A percentile compares a stretch with the other conserved stretches of the same genome.
Evolutionary conservation across 2,329 filamentous ascomycete species (phyloP).

Genomic region (Pseudovirgaria hyperparasitica): DNA sequence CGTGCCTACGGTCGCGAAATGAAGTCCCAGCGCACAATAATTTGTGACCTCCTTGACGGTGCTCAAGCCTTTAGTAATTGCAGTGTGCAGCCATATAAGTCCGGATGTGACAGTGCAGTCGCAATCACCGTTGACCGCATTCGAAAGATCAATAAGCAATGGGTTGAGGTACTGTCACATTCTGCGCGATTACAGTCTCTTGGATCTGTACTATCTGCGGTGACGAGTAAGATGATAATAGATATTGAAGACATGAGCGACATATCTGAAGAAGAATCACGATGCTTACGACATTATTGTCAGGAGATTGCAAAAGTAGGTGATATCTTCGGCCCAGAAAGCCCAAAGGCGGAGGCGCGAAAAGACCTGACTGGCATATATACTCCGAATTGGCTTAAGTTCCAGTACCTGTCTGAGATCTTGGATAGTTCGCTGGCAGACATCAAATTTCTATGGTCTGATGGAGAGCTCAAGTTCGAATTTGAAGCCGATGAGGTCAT

Average conservation of each 20-base stretch:
- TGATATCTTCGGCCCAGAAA: conserved; percentile 41
- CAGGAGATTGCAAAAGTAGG: conserved; percentile 42
- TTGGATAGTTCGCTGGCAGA: conserved; percentile 50
- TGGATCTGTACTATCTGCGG: conserved; percentile 44
- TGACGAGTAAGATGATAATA: conserved; percentile 45
- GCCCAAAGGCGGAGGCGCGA: conserved; percentile 25
- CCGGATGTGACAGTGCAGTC: conserved; percentile 48
- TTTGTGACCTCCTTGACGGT: conserved; percentile 49
- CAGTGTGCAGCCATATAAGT: conserved; percentile 44
- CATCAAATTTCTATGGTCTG: conserved; percentile 52
- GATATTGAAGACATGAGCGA: conserved; percentile 51
- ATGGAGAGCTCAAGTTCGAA: conserved; percentile 50
- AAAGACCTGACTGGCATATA: conserved; percentile 46
- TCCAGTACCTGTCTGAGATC: conserved; percentile 52
- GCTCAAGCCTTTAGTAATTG: conserved; percentile 49
- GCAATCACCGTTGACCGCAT: conserved; percentile 45
- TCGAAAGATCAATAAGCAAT: conserved; percentile 41
- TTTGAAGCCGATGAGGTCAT: conserved; percentile 49
- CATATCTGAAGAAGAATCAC: conserved; percentile 50
- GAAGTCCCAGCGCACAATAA: conserved; percentile 50
- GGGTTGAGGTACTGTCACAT: conserved; percentile 45
- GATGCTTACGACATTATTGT: conserved; percentile 44
- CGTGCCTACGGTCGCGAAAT: conserved; percentile 51
- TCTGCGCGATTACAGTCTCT: conserved; percentile 50
- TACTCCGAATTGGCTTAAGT: conserved; percentile 50